Evolutionary conservation across 2,329 filamentous ascomycete species (phyloP), one percentile per base, ranked within the genome.

Genomic region (Talaromyces albobiverticillius): DNA sequence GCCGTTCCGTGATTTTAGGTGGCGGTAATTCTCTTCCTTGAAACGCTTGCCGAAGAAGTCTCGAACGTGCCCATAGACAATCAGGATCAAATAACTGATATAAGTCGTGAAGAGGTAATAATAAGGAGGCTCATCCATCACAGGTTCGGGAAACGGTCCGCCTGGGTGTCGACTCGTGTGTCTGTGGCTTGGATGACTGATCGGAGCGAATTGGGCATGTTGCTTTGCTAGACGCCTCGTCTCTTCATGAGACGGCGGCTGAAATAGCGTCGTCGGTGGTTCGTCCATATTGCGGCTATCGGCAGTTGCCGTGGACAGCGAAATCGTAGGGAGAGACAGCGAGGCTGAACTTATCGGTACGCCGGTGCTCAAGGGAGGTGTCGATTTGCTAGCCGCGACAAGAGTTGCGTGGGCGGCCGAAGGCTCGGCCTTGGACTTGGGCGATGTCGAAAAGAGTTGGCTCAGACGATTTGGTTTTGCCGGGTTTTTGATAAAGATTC

Each of bases 41-140:
- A 99, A 96, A 58, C 89, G 85, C 80, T 97, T 96, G 71, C 94
- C 93, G 69, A 99, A 97, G 76, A 96, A 97, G 71, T 99, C 94
- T 69, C 93, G 86, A 57, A 96, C 85, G 69, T 99, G 94, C 54
- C 94, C 94, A 60, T 96, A 92, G 61, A 94, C 85, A 69, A 99
- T 97, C 65, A 99, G 83, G 62, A 97, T 86, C 60, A 99, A 82
- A 73, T 99, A 99, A 76, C 91, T 96, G 74, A 99, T 90, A 79
- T 99, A 99, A 66, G 94, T 99, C 32, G 94, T 97, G 63, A 99
- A 82, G 65, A 99, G 84, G 76, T 89, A 96, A 79, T 92, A 97
- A 77, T 96, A 97, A 16, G 93, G 90, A 40, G 94, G 93, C 71
- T 96, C 93, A 67, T 99, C 94, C 69, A 96, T 90, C 56, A 97